A percentile compares a stretch with the other conserved stretches of the same genome.
Evolutionary conservation across 805 yeast genomes (phyloP).

Genomic region (Maudiozyma saulgeensis): DNA sequence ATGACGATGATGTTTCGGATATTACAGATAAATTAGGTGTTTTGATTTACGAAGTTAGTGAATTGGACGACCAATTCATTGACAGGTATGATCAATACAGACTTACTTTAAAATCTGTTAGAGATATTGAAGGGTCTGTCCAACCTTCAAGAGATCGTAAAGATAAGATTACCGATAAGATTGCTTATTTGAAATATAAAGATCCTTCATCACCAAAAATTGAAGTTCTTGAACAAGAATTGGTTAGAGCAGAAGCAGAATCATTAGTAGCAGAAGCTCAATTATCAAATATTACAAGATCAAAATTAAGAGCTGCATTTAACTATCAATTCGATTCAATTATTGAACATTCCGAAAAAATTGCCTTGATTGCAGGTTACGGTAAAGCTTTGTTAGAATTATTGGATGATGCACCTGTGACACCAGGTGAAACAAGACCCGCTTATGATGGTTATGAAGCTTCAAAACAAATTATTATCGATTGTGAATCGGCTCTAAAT

Average conservation of each 20-base stretch:
- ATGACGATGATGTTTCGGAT: slow-evolving; percentile 79
- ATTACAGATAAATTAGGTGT: slow-evolving; percentile 84
- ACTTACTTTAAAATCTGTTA: slow-evolving; percentile 66
- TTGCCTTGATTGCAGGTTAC: slow-evolving; percentile 79
- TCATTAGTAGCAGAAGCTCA: slow-evolving; percentile 88
- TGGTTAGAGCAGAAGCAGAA: slow-evolving; percentile 88
- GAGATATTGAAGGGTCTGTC: slow-evolving; percentile 80
- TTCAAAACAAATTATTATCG: slow-evolving; percentile 77
- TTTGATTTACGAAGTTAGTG: slow-evolving; percentile 72
- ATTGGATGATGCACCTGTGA: slow-evolving; percentile 75
- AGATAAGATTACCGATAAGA: slow-evolving; percentile 75
- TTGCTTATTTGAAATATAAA: slow-evolving; percentile 74
- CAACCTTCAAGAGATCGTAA: slow-evolving; percentile 85
- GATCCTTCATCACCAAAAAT: slow-evolving; percentile 78
- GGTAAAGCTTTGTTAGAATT: slow-evolving; percentile 80
- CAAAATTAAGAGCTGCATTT: slow-evolving; percentile 76
- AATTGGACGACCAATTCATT: slow-evolving; percentile 77
- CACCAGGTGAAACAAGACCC: slow-evolving; percentile 89
- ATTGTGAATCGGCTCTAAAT: slow-evolving; percentile 74
- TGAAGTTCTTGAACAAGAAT: slow-evolving; percentile 73
- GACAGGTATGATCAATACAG: slow-evolving; percentile 82
- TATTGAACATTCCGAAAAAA: slow-evolving; percentile 78
- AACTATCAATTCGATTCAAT: slow-evolving; percentile 78
- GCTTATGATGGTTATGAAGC: slow-evolving; percentile 86
- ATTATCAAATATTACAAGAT: slow-evolving; percentile 79